Evolutionary conservation across 352 stramenopile genomes (phyloP).

Genomic region (Blastocystis sp.): DNA sequence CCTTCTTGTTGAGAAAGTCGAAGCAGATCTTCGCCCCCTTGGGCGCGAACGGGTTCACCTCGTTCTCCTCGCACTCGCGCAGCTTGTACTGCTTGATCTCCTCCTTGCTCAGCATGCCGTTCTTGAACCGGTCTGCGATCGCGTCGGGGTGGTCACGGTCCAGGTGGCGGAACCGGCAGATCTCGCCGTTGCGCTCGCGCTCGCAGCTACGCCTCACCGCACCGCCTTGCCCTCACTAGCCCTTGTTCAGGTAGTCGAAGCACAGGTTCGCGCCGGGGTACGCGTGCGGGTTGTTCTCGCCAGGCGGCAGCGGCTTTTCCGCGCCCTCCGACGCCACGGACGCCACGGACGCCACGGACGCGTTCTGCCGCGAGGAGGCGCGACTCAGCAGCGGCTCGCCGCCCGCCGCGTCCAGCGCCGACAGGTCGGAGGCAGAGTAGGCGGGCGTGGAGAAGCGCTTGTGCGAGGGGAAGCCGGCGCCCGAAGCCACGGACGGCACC

Average conservation of each 20-base stretch:
- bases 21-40: slow-evolving; percentile 63
- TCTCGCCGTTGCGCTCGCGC: not conserved
- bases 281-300: slow-evolving; percentile 63
- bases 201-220: slow-evolving; percentile 33
- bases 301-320: not conserved
- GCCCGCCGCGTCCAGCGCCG: no score
- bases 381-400: no score
- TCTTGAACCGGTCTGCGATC: slow-evolving; percentile 62
- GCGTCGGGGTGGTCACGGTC: slow-evolving; percentile 43
- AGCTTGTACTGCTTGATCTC: slow-evolving; percentile 43
- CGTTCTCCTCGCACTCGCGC: slow-evolving; percentile 19
- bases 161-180: slow-evolving; percentile 61
- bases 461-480: no score
- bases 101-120: not conserved
- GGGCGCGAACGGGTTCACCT: slow-evolving; percentile 64
- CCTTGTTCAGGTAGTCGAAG: slow-evolving; percentile 68
- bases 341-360: no score
- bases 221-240: not conserved
- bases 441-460: no score
- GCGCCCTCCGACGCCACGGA: no score
- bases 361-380: no score
- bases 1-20: slow-evolving; percentile 45
- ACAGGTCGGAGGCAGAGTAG: no score
- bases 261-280: slow-evolving; percentile 26
- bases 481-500: no score